Conservation (phyloP, 225 moss, liverwort and hornwort genomes). For the Straminergon stramineum region DNA sequence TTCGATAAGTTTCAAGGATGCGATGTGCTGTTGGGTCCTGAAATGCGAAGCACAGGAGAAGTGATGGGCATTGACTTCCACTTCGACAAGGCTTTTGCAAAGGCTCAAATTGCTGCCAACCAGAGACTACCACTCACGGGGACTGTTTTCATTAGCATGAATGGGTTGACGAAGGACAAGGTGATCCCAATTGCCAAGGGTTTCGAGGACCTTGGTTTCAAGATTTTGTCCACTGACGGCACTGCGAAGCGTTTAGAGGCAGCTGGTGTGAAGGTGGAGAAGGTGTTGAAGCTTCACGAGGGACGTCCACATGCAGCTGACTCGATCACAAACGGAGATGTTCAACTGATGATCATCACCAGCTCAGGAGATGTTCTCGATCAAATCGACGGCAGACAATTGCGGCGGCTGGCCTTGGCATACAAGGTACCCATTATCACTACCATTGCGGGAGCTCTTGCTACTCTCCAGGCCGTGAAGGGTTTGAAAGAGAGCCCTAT, state of each 20-base stretch:
- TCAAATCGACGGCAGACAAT: conserved; percentile 79
- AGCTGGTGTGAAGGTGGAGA: conserved; percentile 72
- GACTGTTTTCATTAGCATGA: conserved; percentile 93
- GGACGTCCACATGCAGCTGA: conserved; percentile 96
- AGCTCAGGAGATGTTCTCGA: conserved; percentile 85
- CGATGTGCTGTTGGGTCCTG: conserved; percentile 94
- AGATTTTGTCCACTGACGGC: conserved; percentile 67
- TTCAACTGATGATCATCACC: conserved; percentile 91
- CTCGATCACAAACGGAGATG: conserved; percentile 67
- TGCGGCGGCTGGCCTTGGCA: conserved; percentile 79
- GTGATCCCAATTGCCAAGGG: conserved; percentile 73
- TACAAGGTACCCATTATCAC: conserved; percentile 98
- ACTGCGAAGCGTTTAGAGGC: conserved; percentile 46
- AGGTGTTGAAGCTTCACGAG: conserved; percentile 86
- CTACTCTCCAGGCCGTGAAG: conserved; percentile 75
- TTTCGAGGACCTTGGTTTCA: conserved; percentile 79
- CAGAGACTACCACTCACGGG: conserved; percentile 89
- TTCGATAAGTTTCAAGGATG: conserved; percentile 98
- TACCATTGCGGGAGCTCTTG: conserved; percentile 79
- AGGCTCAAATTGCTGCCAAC: conserved; percentile 90
- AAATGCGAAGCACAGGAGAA: conserved; percentile 99
- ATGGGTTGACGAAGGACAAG: conserved; percentile 67
- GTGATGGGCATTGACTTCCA: conserved; percentile 96
- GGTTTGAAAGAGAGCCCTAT: conserved; percentile 71
- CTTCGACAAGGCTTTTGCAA: conserved; percentile 94